Base-by-base conservation (phyloP, 805 yeast genomes). In the Lipomyces anomalus region DNA sequence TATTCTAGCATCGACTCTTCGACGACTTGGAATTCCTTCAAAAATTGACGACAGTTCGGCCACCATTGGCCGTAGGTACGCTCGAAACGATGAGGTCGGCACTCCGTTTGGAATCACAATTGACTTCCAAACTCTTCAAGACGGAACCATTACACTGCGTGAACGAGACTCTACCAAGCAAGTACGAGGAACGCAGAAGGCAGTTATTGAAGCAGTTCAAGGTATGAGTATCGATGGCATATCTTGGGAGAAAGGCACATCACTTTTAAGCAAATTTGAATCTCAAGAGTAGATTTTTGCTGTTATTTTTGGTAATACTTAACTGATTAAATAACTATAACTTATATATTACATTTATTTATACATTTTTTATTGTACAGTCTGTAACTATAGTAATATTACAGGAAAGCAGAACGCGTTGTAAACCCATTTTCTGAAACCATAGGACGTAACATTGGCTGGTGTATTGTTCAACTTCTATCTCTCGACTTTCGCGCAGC, bases 41-140 rank as follows among this genome's bases (percentile, higher is more conserved):
- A 90, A 89, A 76, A 82, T 90, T 48, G 98, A 92, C 66, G 97
- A 90, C 67, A 87, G 97, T 6, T 84, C 95, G 57, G 97, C 95
- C 18, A 85, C 97, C 26, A 92, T 90, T 61, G 98, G 98, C 71
- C 86, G 89, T 73, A 83, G 98, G 72, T 90, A 90, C 62, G 88
- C 98, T 54, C 85, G 98, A 73, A 90, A 90, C 67, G 98, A 90
- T 69, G 98, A 90, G 73, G 76, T 90, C 63, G 98, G 98, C 68
- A 92, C 97, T 44, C 98, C 98, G 59, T 92, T 92, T 65, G 98
- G 98, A 67, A 79, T 90, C 68, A 90, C 98, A 55, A 84, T 90
- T 59, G 98, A 90, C 68, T 90, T 92, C 67, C 97, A 90, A 55
- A 82, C 95, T 44, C 77, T 84, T 52, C 78, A 82, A 64, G 97